Conservation (phyloP, 1,284 basidiomycete genomes). For the Leccinum fuscescens region DNA sequence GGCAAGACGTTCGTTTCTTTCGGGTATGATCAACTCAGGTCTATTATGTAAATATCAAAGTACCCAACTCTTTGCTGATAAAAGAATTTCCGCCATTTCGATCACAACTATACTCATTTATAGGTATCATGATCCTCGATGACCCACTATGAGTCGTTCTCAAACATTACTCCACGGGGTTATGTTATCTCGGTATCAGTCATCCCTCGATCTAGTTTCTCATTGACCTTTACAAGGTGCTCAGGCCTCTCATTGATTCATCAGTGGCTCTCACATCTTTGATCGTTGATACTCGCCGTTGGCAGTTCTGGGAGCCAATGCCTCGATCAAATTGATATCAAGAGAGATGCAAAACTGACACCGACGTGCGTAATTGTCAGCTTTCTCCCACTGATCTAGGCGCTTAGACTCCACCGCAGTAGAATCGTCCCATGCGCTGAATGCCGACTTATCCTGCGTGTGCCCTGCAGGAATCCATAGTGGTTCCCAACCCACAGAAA, state of each 20-base stretch:
- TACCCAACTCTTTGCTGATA: neutral
- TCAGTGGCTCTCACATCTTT: conserved; percentile 13
- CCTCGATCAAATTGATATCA: conserved; percentile 23
- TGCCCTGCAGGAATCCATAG: neutral
- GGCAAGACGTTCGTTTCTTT: too few relatives aligned
- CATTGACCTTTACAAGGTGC: neutral
- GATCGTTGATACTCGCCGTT: conserved; percentile 2
- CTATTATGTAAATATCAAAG: neutral
- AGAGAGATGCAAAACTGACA: conserved; percentile 25
- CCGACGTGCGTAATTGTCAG: conserved; percentile 10
- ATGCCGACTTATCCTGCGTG: conserved; percentile 6
- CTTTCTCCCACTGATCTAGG: neutral
- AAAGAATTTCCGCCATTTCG: neutral
- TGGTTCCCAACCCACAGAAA: neutral
- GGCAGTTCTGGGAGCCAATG: neutral
- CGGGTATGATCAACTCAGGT: neutral
- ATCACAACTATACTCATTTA: neutral
- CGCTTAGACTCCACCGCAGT: neutral
- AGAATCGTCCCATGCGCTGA: conserved; percentile 28
- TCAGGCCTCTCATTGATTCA: conserved; percentile 21
- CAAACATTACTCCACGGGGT: neutral
- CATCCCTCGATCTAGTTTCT: neutral
- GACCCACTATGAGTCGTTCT: neutral
- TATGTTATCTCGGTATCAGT: neutral
- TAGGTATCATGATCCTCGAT: neutral